Conservation (phyloP, 2,329 filamentous ascomycete species). For the Hymenoscyphus infarciens region DNA sequence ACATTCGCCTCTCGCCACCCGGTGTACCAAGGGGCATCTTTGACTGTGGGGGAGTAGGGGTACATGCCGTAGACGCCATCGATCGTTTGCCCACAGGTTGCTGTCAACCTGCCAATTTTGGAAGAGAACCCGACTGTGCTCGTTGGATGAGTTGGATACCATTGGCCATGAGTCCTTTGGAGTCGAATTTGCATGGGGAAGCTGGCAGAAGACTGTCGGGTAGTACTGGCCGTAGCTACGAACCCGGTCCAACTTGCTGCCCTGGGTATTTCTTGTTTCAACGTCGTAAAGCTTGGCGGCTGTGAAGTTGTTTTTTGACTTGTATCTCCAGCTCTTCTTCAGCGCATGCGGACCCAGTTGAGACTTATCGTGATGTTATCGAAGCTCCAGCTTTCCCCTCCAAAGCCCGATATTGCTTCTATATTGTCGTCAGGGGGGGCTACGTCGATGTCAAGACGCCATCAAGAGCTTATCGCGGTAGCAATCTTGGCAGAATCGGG, state of each 20-base stretch:
- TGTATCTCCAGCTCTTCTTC: background rate
- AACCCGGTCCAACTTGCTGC: background rate
- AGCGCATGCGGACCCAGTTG: background rate
- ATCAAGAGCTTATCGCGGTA: conserved; percentile 18
- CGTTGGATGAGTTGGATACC: background rate
- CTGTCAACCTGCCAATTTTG: conserved; percentile 10
- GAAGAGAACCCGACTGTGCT: background rate
- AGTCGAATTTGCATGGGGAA: background rate
- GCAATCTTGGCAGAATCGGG: conserved; percentile 8
- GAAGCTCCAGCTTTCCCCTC: background rate
- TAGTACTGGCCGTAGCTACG: background rate
- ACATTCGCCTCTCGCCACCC: background rate
- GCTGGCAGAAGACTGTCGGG: background rate
- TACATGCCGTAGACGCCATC: background rate
- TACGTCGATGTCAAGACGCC: conserved; percentile 1
- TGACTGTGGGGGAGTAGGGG: background rate
- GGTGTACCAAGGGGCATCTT: background rate
- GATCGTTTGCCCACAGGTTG: background rate
- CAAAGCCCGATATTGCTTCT: conserved; percentile 2
- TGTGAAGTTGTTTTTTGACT: background rate
- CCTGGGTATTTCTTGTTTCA: background rate
- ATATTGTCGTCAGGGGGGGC: background rate
- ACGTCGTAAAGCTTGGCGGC: background rate
- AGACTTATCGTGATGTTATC: background rate
- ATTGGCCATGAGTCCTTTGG: background rate